phyloP scores from a whole-genome alignment of 495 filamentous ascomycete species.

The Apiosordaria backusii region DNA sequence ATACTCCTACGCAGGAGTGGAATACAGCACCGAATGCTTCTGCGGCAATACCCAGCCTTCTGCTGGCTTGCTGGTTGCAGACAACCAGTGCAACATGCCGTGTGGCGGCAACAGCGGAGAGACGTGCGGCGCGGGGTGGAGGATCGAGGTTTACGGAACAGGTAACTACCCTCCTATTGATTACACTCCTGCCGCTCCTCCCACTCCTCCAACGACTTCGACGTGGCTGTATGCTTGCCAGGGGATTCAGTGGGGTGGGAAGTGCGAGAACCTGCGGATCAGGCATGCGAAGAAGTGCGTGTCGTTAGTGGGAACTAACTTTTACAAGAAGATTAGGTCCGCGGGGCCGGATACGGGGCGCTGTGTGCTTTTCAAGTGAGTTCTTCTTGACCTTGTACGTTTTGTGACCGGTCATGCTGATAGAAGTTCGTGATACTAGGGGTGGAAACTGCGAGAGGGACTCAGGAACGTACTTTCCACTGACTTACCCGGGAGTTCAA shows the following conservation, averaged over 20 bases:
- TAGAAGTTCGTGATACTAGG: background rate
- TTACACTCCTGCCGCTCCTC: background rate
- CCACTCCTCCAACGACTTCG: background rate
- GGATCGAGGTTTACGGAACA: background rate
- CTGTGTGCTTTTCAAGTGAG: background rate
- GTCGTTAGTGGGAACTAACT: background rate
- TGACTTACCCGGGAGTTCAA: background rate
- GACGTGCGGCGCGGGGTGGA: constrained; percentile 10
- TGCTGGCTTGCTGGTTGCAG: background rate
- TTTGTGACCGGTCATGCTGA: background rate
- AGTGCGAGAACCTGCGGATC: background rate
- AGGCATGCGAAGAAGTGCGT: background rate
- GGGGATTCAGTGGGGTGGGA: background rate
- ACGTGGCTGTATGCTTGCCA: background rate
- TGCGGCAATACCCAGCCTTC: constrained; percentile 9
- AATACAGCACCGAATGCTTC: constrained; percentile 17
- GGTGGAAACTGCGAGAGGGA: background rate
- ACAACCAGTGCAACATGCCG: constrained; percentile 7
- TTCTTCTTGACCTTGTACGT: background rate
- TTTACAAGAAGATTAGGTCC: background rate
- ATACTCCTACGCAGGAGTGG: constrained; percentile 13
- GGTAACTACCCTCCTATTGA: background rate
- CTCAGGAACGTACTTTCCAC: background rate
- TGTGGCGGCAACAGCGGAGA: constrained; percentile 10
- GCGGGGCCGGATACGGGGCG: background rate